phyloP scores from a whole-genome alignment of 176 grass and related monocot species.

The Triticum aestivum region DNA sequence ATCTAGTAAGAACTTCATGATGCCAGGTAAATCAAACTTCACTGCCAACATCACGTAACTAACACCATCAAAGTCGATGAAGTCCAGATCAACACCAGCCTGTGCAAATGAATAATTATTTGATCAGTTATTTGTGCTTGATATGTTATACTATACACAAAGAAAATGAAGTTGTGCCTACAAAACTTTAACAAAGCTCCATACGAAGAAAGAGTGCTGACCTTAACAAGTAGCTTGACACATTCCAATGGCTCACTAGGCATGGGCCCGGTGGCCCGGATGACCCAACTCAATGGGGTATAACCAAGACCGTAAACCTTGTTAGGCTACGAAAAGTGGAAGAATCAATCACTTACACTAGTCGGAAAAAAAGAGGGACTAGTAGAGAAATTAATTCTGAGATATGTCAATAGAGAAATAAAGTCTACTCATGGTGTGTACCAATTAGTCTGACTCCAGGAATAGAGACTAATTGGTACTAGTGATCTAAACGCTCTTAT shows the following conservation, averaged over 20 bases:
- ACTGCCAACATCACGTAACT: neutral
- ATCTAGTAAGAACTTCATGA: neutral
- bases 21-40: neutral
- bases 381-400: neutral
- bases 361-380: neutral
- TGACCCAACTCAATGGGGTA: neutral
- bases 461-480: too few relatives aligned
- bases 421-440: neutral
- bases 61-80: neutral
- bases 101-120: neutral
- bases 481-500: too few relatives aligned
- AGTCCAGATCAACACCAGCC: neutral
- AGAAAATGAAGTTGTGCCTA: neutral
- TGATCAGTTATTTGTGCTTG: neutral
- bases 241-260: neutral
- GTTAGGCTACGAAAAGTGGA: neutral
- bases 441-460: too few relatives aligned
- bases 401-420: neutral
- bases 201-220: neutral
- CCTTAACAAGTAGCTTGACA: constrained; percentile 1
- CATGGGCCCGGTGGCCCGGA: neutral
- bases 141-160: neutral
- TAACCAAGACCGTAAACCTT: neutral
- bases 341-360: neutral
- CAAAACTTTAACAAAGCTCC: neutral